phyloP scores from a whole-genome alignment of 768 basidiomycete genomes.

The Candolleomyces eurysporus region DNA sequence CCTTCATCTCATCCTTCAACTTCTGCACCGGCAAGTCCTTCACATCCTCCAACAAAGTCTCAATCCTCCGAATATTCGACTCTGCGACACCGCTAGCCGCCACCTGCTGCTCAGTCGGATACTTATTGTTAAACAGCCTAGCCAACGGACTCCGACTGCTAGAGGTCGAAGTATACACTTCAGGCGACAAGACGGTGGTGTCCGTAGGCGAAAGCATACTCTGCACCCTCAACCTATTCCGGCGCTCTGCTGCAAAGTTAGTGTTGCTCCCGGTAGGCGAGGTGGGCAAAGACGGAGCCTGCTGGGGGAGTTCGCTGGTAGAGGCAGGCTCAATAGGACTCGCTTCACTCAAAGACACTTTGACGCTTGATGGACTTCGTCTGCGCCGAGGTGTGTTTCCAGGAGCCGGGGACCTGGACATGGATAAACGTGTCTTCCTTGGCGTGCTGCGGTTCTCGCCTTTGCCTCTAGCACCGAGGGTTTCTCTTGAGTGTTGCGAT shows the following conservation, averaged over 20 bases:
- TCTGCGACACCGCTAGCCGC: slow-evolving; percentile 26
- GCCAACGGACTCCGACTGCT: slow-evolving; percentile 47
- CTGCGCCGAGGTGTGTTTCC: slow-evolving; percentile 2
- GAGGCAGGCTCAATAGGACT: slow-evolving; percentile 2
- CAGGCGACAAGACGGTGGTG: slow-evolving; percentile 12
- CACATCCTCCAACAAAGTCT: slow-evolving; percentile 62
- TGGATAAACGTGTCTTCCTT: slow-evolving; percentile 8
- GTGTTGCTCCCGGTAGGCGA: slow-evolving; percentile 16
- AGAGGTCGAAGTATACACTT: slow-evolving; percentile 12
- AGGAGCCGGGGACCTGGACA: slow-evolving; percentile 6
- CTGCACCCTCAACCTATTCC: slow-evolving; percentile 8
- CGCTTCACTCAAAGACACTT: slow-evolving; percentile 5
- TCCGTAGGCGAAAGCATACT: slow-evolving; percentile 16
- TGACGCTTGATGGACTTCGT: slow-evolving; percentile 3
- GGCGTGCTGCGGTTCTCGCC: not conserved
- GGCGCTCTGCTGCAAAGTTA: slow-evolving; percentile 16
- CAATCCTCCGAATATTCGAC: slow-evolving; percentile 51
- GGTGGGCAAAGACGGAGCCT: slow-evolving; percentile 2
- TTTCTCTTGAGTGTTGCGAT: slow-evolving; percentile 39
- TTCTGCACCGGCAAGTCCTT: slow-evolving; percentile 60
- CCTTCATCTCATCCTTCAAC: slow-evolving; percentile 80
- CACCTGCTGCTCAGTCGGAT: not conserved
- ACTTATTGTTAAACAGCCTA: slow-evolving; percentile 34
- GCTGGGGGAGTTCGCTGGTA: not conserved
- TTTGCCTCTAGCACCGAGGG: slow-evolving; percentile 14